These are phyloP conservation scores for Coniella vitis DNA, from an alignment of 2,329 filamentous ascomycete genomes.

Conservation along the genomic window DNA sequence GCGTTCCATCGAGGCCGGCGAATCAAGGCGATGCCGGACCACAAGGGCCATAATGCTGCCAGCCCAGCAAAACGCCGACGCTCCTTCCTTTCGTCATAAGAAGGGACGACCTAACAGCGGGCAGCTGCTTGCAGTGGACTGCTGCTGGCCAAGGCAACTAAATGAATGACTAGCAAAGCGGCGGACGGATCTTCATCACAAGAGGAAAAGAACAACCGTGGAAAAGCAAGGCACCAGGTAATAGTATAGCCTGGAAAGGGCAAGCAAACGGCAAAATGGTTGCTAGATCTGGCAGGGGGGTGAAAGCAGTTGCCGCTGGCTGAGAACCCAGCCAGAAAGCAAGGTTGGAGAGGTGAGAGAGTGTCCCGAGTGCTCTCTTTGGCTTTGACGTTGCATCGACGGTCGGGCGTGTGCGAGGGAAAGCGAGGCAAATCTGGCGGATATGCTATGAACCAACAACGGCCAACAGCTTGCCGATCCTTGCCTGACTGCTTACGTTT, in stretches of 20 bases:
- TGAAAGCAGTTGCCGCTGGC: background rate
- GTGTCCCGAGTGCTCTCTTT: no score
- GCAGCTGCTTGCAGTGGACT: background rate
- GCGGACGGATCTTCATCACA: no score
- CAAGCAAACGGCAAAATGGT: no score
- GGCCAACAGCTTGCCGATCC: background rate
- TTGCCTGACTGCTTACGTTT: background rate
- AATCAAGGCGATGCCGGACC: slow-evolving; percentile 7
- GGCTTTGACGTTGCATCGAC: background rate
- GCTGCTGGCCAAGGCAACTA: background rate
- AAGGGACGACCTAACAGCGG: background rate
- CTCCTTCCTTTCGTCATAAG: background rate
- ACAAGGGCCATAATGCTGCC: background rate
- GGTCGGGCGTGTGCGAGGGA: background rate
- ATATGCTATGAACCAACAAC: background rate
- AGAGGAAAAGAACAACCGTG: no score
- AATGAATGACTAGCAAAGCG: no score
- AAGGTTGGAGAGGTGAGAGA: background rate
- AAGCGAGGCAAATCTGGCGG: background rate
- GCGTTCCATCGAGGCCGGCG: background rate
- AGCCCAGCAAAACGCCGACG: background rate
- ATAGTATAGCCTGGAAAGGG: background rate
- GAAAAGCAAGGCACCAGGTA: no score
- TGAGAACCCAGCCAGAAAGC: background rate
- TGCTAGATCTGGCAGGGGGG: no score